These are phyloP conservation scores for Lophiotrema nucula DNA, from an alignment of 495 filamentous ascomycete genomes.

Conservation along the genomic window DNA sequence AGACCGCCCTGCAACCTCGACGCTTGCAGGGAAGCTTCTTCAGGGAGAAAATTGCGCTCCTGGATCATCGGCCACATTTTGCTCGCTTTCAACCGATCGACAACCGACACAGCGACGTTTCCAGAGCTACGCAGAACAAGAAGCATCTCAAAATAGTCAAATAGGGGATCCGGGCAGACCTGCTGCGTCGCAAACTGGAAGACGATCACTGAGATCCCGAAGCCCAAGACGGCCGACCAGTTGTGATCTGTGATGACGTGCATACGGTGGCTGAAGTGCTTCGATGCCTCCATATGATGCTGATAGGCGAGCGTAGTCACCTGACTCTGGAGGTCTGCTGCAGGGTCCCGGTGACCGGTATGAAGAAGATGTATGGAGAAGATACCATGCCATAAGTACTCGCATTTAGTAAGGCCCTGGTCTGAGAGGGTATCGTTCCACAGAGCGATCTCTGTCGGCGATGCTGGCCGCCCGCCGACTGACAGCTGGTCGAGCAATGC, in stretches of 20 bases:
- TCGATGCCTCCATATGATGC: neutral
- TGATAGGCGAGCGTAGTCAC: neutral
- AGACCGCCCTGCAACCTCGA: neutral
- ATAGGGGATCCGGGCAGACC: neutral
- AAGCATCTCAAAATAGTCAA: slow-evolving; percentile 4
- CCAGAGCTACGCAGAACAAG: neutral
- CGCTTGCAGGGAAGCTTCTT: neutral
- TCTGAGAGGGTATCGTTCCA: neutral
- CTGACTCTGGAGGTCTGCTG: neutral
- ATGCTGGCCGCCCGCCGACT: neutral
- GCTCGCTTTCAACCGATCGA: neutral
- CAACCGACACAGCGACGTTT: neutral
- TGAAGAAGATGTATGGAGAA: neutral
- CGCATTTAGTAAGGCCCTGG: neutral
- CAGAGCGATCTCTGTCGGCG: neutral
- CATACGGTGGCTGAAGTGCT: neutral
- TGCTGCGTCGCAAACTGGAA: slow-evolving; percentile 4
- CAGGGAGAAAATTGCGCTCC: neutral
- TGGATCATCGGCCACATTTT: neutral
- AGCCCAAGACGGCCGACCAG: neutral
- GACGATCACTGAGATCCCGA: slow-evolving; percentile 4
- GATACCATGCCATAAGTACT: neutral
- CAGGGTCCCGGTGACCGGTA: neutral
- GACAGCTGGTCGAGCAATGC: neutral
- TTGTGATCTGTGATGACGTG: neutral